Evolutionary conservation across 345 rosid genomes (phyloP).

Genomic region (Murraya paniculata): DNA sequence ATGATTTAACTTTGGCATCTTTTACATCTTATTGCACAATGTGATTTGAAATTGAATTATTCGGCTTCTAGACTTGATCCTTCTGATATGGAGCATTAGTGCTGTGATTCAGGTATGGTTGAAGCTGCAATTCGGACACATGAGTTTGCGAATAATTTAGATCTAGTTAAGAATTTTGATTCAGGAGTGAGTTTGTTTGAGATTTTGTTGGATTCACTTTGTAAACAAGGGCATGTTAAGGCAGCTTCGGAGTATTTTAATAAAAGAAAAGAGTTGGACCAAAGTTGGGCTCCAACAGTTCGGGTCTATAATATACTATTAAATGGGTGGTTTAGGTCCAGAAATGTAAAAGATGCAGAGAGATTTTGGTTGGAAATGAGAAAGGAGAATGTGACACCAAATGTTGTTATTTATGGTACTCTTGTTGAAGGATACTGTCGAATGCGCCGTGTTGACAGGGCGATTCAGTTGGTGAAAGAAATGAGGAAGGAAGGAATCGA

Average conservation of each 20-base stretch:
- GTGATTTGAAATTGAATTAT: background rate
- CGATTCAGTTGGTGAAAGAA: slow-evolving; percentile 57
- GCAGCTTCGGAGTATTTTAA: slow-evolving; percentile 51
- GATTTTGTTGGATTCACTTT: slow-evolving; percentile 74
- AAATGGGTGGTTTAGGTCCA: slow-evolving; percentile 83
- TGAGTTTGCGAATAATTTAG: slow-evolving; percentile 52
- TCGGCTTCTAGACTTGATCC: background rate
- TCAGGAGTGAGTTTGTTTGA: slow-evolving; percentile 46
- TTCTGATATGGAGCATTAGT: background rate
- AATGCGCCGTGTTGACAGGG: slow-evolving; percentile 63
- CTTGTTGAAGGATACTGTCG: slow-evolving; percentile 80
- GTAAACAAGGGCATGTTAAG: slow-evolving; percentile 72
- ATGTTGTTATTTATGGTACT: slow-evolving; percentile 72
- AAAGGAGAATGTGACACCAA: slow-evolving; percentile 48
- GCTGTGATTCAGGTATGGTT: slow-evolving; percentile 50
- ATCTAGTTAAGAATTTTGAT: slow-evolving; percentile 28
- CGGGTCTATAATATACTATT: slow-evolving; percentile 60
- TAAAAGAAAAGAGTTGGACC: slow-evolving; percentile 29
- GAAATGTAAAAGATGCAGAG: slow-evolving; percentile 68
- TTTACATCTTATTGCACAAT: background rate
- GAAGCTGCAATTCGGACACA: slow-evolving; percentile 65
- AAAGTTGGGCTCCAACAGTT: slow-evolving; percentile 55
- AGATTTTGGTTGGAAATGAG: slow-evolving; percentile 68
- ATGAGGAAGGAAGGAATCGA: slow-evolving; percentile 66
- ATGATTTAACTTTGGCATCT: background rate